Conservation (phyloP, 306 rosid genomes). For the Rosa lucieae region DNA sequence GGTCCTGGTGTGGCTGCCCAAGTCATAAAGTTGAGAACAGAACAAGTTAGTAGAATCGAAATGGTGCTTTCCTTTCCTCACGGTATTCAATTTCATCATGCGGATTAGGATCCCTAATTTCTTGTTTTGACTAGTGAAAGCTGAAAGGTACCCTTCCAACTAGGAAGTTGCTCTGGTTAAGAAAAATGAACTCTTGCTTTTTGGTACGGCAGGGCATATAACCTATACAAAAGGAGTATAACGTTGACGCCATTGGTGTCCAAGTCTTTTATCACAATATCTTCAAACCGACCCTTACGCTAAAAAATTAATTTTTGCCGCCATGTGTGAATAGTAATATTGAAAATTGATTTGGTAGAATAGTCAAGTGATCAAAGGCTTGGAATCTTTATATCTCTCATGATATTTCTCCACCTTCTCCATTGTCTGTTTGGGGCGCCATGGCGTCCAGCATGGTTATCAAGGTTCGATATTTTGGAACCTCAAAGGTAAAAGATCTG, state of each 20-base stretch:
- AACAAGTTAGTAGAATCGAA: background rate
- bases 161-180: background rate
- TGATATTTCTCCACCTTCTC: background rate
- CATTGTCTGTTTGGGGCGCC: slow-evolving; percentile 9
- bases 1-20: background rate
- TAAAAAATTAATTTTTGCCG: background rate
- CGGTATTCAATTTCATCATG: background rate
- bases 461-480: slow-evolving; percentile 55
- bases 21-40: background rate
- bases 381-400: background rate
- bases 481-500: background rate
- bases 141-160: background rate
- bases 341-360: background rate
- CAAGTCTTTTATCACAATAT: background rate
- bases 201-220: background rate
- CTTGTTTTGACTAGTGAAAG: background rate
- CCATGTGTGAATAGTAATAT: background rate
- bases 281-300: background rate
- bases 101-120: background rate
- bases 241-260: background rate
- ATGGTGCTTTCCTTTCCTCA: background rate
- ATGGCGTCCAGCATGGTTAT: slow-evolving; percentile 70
- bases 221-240: background rate
- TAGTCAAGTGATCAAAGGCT: background rate
- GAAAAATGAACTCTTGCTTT: background rate